Base-by-base conservation (phyloP, 768 basidiomycete genomes). In the Galerina sulciceps region DNA sequence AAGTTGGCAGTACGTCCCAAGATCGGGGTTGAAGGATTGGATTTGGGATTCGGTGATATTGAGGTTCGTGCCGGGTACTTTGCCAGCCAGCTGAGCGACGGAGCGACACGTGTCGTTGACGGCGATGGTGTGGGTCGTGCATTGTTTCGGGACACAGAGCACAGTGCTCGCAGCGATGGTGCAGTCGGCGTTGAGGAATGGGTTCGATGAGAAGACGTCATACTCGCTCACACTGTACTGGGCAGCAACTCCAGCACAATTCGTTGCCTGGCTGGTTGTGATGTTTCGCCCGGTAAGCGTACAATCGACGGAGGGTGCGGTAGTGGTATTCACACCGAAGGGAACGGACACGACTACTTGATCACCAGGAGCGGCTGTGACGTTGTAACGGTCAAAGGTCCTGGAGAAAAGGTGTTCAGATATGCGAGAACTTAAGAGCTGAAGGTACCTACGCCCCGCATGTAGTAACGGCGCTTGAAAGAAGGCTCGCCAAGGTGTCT, bases 281-380 rank as follows among this genome's bases (percentile, higher is more conserved):
- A 68, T 58, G 42, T 68, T 70, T 46, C 62, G 62, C 4, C 67
- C 69, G 14, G 11, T 42, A n/a, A 68, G 17, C 6, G 63, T 57
- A 46, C 67, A 68, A 17, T 60, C 60, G 18, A 57, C 22, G 13
- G 59, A 54, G 35, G 53, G 46, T 22, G 53, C 43, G 11, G 38
- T 38, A n/a, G 46, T 57, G 18, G 55, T 3, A 41, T 57, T 57
- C 46, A 49, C 38, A 1, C 55, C 55, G 26, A 57, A 49, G 11
- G 55, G 55, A 48, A 18, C 38, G 17, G 55, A 48, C 22, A 49
- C 23, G 48, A 49, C 48, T 6, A 49, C 48, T 36, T 49, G 48
- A n/a, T 49, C 48, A 35, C 48, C 48, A 37, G 48, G 48, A 37
- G 23, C 26, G 35, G n/a, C 17, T 18, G 48, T 49, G 31, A 49